Percentiles rank a stretch among this genome's conserved stretches.
Conservation (phyloP, 495 filamentous ascomycete species). For the Parathielavia hyrcaniae region DNA sequence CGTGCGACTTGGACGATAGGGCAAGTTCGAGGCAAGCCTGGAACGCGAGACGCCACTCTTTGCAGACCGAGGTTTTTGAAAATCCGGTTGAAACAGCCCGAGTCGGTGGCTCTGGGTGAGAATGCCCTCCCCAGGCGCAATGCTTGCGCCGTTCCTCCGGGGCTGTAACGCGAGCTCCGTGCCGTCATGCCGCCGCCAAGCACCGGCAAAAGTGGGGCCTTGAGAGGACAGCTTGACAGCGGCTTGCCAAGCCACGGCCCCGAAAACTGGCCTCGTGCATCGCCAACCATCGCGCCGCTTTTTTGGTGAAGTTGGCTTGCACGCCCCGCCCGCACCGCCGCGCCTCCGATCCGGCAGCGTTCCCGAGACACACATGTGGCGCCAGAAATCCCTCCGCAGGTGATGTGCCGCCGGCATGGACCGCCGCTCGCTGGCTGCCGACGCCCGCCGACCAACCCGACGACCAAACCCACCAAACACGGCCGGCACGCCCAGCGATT, state of each 20-base stretch:
- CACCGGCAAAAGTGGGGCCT: constrained; percentile 5
- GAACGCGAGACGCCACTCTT: neutral
- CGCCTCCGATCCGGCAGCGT: neutral
- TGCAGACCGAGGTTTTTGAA: neutral
- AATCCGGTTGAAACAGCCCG: no score
- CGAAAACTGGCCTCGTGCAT: neutral
- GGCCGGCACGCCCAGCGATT: neutral
- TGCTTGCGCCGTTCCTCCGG: neutral
- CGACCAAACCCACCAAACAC: no score
- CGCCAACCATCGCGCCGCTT: neutral
- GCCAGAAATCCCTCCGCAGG: constrained; percentile 28
- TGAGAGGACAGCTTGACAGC: constrained; percentile 8
- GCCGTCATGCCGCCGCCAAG: constrained; percentile 11
- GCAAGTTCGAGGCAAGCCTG: neutral
- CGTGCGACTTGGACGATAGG: no score
- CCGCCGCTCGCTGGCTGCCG: constrained; percentile 23
- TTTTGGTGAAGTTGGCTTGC: neutral
- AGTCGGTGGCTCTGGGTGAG: no score
- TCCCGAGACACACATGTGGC: constrained; percentile 33
- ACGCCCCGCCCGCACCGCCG: neutral
- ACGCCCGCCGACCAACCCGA: constrained; percentile 22
- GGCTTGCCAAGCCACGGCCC: neutral
- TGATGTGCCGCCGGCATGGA: constrained; percentile 44
- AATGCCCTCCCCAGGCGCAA: neutral
- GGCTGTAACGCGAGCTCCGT: neutral